A percentile compares a stretch with the other conserved stretches of the same genome.
Evolutionary conservation across 192 early-diverging fungal genomes (phyloP).

Genomic region (Diversispora eburnea): DNA sequence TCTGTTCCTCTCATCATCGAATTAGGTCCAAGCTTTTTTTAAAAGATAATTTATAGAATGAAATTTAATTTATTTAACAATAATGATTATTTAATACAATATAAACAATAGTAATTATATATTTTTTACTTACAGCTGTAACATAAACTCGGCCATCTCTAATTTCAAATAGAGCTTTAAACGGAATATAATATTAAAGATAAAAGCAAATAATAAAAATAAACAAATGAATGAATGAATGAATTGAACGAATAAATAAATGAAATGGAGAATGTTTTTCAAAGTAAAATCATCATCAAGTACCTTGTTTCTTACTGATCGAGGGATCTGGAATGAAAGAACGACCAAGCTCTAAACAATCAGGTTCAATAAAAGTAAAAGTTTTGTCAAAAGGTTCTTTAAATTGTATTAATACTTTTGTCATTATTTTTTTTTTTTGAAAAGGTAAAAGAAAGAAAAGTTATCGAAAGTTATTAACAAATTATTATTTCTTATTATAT

Average conservation of each 20-base stretch:
- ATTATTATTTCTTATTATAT: no score
- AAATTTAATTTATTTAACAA: not conserved
- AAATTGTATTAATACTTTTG: not conserved
- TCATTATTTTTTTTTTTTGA: no score
- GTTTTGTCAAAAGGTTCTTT: constrained; percentile 7
- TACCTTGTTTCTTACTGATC: constrained; percentile 12
- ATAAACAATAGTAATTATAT: not conserved
- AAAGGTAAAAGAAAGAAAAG: no score
- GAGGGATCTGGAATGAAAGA: not conserved
- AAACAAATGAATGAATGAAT: not conserved
- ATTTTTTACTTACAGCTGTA: constrained; percentile 4
- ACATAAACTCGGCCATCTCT: constrained; percentile 14
- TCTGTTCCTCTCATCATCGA: constrained; percentile 7
- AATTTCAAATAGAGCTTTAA: not conserved
- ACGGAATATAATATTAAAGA: not conserved
- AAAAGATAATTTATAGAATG: not conserved
- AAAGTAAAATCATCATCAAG: not conserved
- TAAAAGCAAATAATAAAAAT: not conserved
- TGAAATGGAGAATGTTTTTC: not conserved
- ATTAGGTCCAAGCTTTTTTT: constrained; percentile 8
- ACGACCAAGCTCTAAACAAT: not conserved
- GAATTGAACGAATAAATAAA: not conserved
- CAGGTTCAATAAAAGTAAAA: constrained; percentile 8
- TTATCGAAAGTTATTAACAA: no score
- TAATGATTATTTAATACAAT: not conserved